phyloP scores from a whole-genome alignment of 495 filamentous ascomycete species.

The Lasiosphaeria miniovina region DNA sequence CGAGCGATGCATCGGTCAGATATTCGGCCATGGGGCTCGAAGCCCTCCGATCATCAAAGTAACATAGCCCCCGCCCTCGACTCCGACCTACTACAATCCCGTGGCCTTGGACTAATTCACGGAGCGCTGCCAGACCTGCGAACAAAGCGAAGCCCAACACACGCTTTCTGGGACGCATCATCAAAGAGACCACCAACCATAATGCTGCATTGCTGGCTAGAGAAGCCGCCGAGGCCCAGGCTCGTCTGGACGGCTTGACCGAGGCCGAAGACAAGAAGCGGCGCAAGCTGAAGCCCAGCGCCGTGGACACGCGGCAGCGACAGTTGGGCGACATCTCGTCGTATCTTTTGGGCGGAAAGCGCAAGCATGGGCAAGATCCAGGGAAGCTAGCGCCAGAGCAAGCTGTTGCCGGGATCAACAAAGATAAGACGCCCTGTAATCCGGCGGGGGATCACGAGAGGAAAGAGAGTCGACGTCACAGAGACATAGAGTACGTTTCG shows the following conservation, averaged over 20 bases:
- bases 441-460: not conserved
- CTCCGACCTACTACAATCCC: not conserved
- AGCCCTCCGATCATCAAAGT: constrained; percentile 67
- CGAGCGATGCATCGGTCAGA: constrained; percentile 60
- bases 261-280: constrained; percentile 39
- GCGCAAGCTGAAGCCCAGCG: constrained; percentile 36
- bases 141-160: constrained; percentile 88
- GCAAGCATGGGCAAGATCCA: constrained; percentile 26
- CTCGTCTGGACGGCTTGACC: constrained; percentile 44
- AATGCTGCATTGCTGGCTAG: constrained; percentile 84
- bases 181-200: constrained; percentile 83
- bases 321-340: constrained; percentile 54
- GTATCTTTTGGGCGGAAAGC: constrained; percentile 43
- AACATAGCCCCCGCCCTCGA: constrained; percentile 14
- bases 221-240: constrained; percentile 61
- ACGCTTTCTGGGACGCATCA: constrained; percentile 81
- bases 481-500: constrained; percentile 1
- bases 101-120: constrained; percentile 10
- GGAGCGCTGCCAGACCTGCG: constrained; percentile 38
- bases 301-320: constrained; percentile 45
- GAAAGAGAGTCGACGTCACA: constrained; percentile 3
- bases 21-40: constrained; percentile 72
- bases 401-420: not conserved
- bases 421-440: constrained; percentile 4
- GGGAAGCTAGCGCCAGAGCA: not conserved